These are phyloP conservation scores for Fabrea salina DNA, from an alignment of 169 alveolate genomes.

Conservation along the genomic window DNA sequence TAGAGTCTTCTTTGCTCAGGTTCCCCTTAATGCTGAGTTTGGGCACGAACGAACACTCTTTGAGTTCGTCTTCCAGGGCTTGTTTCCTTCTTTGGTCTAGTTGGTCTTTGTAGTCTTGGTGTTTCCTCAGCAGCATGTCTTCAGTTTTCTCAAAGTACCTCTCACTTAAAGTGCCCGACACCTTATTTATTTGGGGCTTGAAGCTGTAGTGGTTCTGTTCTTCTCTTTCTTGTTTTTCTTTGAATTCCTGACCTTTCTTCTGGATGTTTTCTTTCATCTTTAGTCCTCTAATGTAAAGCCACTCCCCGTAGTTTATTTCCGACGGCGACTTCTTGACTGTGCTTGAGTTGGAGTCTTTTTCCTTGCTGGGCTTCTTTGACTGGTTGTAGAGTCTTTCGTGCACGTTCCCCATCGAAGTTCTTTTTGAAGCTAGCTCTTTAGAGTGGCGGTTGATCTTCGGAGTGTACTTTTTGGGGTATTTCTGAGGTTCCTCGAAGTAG, in stretches of 20 bases:
- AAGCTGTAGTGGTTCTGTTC: conserved; percentile 3
- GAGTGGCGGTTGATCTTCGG: not conserved
- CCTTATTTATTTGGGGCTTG: conserved; percentile 16
- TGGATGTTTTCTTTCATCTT: not conserved
- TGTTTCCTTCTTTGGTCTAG: not conserved
- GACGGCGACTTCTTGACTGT: not conserved
- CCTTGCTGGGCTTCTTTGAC: not conserved
- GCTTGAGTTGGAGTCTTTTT: not conserved
- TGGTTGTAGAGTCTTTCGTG: not conserved
- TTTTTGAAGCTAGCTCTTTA: not conserved
- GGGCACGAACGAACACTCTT: conserved; percentile 24
- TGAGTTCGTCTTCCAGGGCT: not conserved
- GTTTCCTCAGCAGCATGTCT: not conserved
- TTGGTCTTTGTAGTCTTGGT: not conserved
- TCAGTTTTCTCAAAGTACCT: conserved; percentile 19
- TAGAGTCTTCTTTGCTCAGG: not conserved
- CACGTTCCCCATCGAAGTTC: not conserved
- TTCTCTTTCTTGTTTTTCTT: not conserved
- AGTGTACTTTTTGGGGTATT: too few relatives aligned
- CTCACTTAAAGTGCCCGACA: not conserved
- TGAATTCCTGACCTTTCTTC: not conserved
- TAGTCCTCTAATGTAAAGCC: conserved; percentile 25
- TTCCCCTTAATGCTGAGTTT: too few relatives aligned
- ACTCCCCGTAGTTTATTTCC: conserved; percentile 24
- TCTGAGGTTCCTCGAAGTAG: too few relatives aligned